phyloP scores from a whole-genome alignment of 2,329 filamentous ascomycete species.

The Metarhizium robertsii region DNA sequence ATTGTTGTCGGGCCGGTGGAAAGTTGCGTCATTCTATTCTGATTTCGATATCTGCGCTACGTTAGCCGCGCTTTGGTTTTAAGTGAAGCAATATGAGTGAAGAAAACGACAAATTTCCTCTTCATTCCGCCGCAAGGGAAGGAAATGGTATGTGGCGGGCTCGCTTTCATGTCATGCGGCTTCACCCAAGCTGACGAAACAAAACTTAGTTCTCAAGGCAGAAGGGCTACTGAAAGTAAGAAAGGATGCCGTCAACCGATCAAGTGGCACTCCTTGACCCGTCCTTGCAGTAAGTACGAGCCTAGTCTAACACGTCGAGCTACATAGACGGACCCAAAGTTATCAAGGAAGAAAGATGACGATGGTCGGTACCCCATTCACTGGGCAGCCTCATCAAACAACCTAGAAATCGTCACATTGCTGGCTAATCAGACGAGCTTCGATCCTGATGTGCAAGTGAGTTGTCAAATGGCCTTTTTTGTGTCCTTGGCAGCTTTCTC shows the following conservation, averaged over 20 bases:
- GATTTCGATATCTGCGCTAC: not conserved
- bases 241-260: not conserved
- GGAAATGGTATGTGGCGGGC: conserved; percentile 56
- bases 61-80: not conserved
- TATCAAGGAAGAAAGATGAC: conserved; percentile 63
- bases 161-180: not conserved
- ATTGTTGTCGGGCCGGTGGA: not conserved
- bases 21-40: not conserved
- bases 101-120: conserved; percentile 58
- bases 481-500: not conserved
- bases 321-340: conserved; percentile 64
- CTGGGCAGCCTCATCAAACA: conserved; percentile 86
- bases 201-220: conserved; percentile 8
- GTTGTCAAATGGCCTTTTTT: not conserved
- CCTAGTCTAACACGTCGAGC: not conserved
- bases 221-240: conserved; percentile 11
- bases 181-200: not conserved
- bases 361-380: conserved; percentile 88
- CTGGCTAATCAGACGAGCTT: conserved; percentile 64
- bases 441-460: conserved; percentile 72
- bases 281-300: not conserved
- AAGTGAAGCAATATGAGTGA: conserved; percentile 18
- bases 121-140: conserved; percentile 81
- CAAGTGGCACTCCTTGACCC: not conserved
- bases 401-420: conserved; percentile 61